These are phyloP conservation scores for Penicillium sp. DNA, from an alignment of 2,329 filamentous ascomycete species.

Conservation along the genomic window DNA sequence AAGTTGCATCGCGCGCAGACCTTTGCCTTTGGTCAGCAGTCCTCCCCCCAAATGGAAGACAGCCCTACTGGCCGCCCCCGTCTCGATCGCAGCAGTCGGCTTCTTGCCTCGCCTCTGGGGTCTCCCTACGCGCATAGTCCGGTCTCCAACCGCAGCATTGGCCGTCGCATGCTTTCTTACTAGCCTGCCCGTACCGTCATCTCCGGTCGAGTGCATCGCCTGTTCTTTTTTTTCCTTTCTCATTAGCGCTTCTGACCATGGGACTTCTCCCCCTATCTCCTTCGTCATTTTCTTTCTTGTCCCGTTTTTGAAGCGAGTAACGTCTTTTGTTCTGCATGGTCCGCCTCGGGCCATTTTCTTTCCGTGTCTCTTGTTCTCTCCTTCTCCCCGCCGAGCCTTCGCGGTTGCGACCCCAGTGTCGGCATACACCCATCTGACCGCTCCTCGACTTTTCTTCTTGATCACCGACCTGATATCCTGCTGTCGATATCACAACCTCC, in stretches of 20 bases:
- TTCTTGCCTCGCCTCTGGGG: conserved; percentile 32
- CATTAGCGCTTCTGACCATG: no score
- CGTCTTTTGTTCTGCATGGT: conserved; percentile 10
- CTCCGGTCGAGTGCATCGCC: no score
- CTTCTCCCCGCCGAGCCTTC: no score
- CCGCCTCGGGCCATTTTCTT: conserved; percentile 7
- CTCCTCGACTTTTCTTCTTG: background rate
- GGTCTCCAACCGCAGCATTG: conserved; percentile 31
- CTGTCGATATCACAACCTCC: conserved; percentile 15
- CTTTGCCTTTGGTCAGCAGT: conserved; percentile 82
- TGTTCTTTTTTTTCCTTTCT: no score
- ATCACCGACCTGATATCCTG: conserved; percentile 9
- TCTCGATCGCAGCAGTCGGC: conserved; percentile 28
- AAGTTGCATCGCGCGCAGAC: conserved; percentile 85
- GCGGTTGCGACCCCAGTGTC: no score
- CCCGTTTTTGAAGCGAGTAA: conserved; percentile 22
- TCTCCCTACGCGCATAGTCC: conserved; percentile 34
- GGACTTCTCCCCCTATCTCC: no score
- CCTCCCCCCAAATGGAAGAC: conserved; percentile 54
- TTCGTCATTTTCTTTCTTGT: conserved; percentile 2
- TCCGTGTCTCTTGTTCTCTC: background rate
- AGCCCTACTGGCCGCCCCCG: conserved; percentile 52
- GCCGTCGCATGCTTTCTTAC: conserved; percentile 42
- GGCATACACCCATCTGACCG: no score
- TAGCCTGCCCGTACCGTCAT: conserved; percentile 13